Conservation (phyloP, 495 filamentous ascomycete species). For the Talaromyces wortmannii region DNA sequence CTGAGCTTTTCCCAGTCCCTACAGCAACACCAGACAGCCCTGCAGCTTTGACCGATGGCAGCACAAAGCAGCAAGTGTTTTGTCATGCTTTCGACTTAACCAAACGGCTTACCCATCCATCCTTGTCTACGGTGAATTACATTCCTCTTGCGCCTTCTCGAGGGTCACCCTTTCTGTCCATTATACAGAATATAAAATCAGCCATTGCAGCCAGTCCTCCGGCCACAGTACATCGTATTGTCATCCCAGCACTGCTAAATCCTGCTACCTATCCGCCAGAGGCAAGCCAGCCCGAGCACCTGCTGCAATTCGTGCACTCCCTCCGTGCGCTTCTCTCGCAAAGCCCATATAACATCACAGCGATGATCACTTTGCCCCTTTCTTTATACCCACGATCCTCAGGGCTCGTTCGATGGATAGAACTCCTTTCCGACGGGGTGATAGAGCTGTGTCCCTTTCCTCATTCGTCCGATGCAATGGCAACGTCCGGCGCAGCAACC, state of each 20-base stretch:
- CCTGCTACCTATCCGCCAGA: slow-evolving; percentile 71
- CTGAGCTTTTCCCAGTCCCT: slow-evolving; percentile 14
- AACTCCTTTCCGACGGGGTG: slow-evolving; percentile 78
- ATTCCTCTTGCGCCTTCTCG: slow-evolving; percentile 43
- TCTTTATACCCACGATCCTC: slow-evolving; percentile 72
- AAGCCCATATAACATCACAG: slow-evolving; percentile 58
- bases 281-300: slow-evolving; percentile 56
- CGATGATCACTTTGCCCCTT: slow-evolving; percentile 71
- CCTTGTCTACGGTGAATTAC: slow-evolving; percentile 48
- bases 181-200: slow-evolving; percentile 53
- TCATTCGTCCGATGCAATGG: slow-evolving; percentile 51
- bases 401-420: slow-evolving; percentile 81
- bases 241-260: slow-evolving; percentile 77
- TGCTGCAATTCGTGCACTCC: slow-evolving; percentile 79
- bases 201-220: slow-evolving; percentile 51
- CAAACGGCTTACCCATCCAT: slow-evolving; percentile 65
- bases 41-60: slow-evolving; percentile 10
- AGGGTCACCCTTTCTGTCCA: slow-evolving; percentile 56
- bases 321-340: slow-evolving; percentile 67
- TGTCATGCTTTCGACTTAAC: slow-evolving; percentile 88
- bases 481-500: slow-evolving; percentile 43
- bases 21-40: slow-evolving; percentile 17
- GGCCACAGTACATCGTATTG: slow-evolving; percentile 66
- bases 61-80: slow-evolving; percentile 42
- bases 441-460: slow-evolving; percentile 84